Percentiles rank a stretch among this genome's conserved stretches.
These are phyloP conservation scores for Colletotrichum sp. DNA, from an alignment of 2,329 filamentous ascomycete species.

Conservation along the genomic window DNA sequence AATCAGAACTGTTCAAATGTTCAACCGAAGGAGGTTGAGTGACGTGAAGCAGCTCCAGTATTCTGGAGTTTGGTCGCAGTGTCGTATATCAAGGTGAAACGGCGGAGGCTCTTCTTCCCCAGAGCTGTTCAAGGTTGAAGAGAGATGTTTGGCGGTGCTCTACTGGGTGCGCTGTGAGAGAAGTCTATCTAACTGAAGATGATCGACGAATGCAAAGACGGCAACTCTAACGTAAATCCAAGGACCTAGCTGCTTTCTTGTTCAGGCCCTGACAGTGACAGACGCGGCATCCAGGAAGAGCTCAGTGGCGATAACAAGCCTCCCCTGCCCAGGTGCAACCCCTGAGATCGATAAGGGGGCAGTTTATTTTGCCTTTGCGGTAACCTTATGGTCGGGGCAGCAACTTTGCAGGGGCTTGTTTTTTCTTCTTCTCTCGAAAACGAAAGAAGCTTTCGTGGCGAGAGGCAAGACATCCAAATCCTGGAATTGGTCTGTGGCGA, in stretches of 20 bases:
- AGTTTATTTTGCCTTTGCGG: not conserved
- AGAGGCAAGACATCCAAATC: not conserved
- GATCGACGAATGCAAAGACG: not conserved
- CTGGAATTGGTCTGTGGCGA: not conserved
- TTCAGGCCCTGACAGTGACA: not conserved
- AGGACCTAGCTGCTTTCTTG: not conserved
- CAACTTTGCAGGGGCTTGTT: not conserved
- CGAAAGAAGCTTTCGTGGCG: not conserved
- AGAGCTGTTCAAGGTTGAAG: not conserved
- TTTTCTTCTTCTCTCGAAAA: not conserved
- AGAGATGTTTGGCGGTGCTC: not conserved
- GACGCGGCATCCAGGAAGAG: not conserved
- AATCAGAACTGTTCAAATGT: not conserved
- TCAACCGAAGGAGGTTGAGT: not conserved
- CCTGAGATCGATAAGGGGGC: not conserved
- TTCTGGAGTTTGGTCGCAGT: not conserved
- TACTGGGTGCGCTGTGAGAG: fast-evolving
- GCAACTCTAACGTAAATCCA: not conserved
- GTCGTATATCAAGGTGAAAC: not conserved
- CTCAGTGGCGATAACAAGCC: not conserved
- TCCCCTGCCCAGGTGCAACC: not conserved
- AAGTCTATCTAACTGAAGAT: not conserved
- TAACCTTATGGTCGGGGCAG: not conserved
- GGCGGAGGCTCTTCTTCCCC: not conserved
- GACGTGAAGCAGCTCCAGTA: not conserved